Evolutionary conservation across 2,329 filamentous ascomycete species (phyloP), one percentile per base, ranked within the genome.

Genomic region (Corinectria fuckeliana): DNA sequence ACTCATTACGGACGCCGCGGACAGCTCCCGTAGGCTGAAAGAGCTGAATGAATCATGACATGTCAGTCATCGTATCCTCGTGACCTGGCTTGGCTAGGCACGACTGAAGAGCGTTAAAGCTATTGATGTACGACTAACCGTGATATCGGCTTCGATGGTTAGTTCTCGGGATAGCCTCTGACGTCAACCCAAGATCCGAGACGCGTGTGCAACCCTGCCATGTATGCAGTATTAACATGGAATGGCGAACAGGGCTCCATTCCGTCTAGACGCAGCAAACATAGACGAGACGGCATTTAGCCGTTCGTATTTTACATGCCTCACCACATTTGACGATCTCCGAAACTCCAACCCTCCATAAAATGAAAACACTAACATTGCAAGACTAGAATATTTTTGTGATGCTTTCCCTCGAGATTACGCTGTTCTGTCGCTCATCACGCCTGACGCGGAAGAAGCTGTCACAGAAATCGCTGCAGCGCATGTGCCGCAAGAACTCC

Each of bases 401-500:
- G 51, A 88, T 87, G 67, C 81, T 85, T 77, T 88, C 84, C 74
- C 86, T 84, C 74, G 90, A 87, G 74, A 99, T 98, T 52, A 90
- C 85, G 63, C 91, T 96, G 75, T 96, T 94, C 79, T 97, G 93
- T 69, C 85, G 87, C 68, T 90, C 87, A 72, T 97, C 91, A 50
- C 95, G 84, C 62, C 85, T 90, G 10, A 99, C 91, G 4, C 93
- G 87, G 78, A 91, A 98, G 75, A 97, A 99, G 65, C 89, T 88
- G 76, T 98, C 95, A 64, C 90, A 91, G 73, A 96, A 98, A 67
- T 99, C 94, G 21, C 88, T 89, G 75, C 93, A 97, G 67, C 93
- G 89, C 95, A 99, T 99, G 72, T 93, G 88, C 54, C 90, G 85
- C 72, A 99, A 74, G 71, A 99, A 99, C 71, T 97, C 92, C 78